A percentile compares a stretch with the other conserved stretches of the same genome.
These are phyloP conservation scores for Colletotrichum higginsianum DNA, from an alignment of 2,329 filamentous ascomycete genomes.

Conservation along the genomic window DNA sequence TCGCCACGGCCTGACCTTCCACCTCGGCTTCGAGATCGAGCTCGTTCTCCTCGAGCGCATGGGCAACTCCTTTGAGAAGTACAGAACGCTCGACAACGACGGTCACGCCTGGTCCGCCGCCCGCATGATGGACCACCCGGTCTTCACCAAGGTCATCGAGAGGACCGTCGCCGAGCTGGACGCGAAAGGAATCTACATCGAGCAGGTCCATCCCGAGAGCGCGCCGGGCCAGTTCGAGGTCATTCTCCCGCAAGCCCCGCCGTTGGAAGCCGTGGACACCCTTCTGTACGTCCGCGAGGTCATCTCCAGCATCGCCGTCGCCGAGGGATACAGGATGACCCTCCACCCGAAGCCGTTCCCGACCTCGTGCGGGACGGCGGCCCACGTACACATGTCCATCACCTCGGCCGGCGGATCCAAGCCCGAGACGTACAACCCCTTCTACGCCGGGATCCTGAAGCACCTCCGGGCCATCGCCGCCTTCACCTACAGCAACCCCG, in stretches of 20 bases:
- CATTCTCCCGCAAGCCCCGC: constrained; percentile 73
- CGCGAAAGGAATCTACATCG: constrained; percentile 74
- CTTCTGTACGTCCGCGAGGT: constrained; percentile 80
- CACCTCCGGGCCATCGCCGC: constrained; percentile 78
- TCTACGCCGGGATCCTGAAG: constrained; percentile 80
- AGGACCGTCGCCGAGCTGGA: constrained; percentile 75
- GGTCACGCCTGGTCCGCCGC: constrained; percentile 82
- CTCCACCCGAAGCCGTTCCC: constrained; percentile 80
- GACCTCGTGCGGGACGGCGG: constrained; percentile 72
- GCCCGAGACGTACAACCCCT: constrained; percentile 69
- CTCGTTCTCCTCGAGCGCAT: constrained; percentile 76
- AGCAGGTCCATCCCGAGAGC: constrained; percentile 83
- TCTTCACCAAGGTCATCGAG: constrained; percentile 71
- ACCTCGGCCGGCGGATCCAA: constrained; percentile 59
- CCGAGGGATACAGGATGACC: constrained; percentile 76
- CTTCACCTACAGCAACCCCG: constrained; percentile 76
- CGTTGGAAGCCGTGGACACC: constrained; percentile 78
- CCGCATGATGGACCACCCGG: constrained; percentile 72
- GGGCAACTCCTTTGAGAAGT: constrained; percentile 50
- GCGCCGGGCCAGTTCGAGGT: constrained; percentile 85
- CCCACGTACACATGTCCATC: constrained; percentile 80
- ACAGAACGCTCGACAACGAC: constrained; percentile 64
- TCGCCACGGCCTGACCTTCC: constrained; percentile 68
- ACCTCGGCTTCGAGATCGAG: constrained; percentile 87
- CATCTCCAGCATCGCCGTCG: constrained; percentile 74